phyloP scores from a whole-genome alignment of 495 filamentous ascomycete species.

The Aspergillus egyptiacus region DNA sequence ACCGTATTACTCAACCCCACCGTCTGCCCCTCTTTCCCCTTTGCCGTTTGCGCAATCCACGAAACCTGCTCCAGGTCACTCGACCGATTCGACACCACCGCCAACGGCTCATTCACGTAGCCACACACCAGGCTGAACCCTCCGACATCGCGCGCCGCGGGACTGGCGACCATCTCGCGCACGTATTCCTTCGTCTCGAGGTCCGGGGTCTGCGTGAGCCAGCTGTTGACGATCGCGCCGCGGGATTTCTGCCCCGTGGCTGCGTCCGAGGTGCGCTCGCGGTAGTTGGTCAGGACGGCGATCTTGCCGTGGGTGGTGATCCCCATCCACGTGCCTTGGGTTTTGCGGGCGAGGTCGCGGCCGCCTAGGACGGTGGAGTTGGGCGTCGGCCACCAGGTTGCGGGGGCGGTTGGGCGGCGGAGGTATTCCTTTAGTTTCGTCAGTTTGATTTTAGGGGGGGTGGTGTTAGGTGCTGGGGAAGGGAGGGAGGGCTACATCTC shows the following conservation, averaged over 20 bases:
- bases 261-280: slow-evolving; percentile 52
- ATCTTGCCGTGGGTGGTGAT: slow-evolving; percentile 78
- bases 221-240: slow-evolving; percentile 81
- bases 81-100: slow-evolving; percentile 86
- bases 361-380: slow-evolving; percentile 58
- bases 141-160: slow-evolving; percentile 57
- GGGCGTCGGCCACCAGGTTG: slow-evolving; percentile 73
- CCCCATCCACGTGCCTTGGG: slow-evolving; percentile 88
- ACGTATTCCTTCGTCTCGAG: slow-evolving; percentile 58
- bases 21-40: slow-evolving; percentile 54
- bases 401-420: slow-evolving; percentile 74
- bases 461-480: slow-evolving; percentile 2
- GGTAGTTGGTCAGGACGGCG: slow-evolving; percentile 91
- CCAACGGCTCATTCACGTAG: slow-evolving; percentile 67
- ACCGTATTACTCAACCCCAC: slow-evolving; percentile 82
- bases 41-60: slow-evolving; percentile 73
- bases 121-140: slow-evolving; percentile 93
- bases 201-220: slow-evolving; percentile 50
- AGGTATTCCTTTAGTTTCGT: slow-evolving; percentile 62
- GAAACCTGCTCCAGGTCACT: slow-evolving; percentile 46
- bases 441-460: neutral
- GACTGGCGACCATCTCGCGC: slow-evolving; percentile 51
- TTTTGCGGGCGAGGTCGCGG: slow-evolving; percentile 59
- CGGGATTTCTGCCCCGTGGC: slow-evolving; percentile 61
- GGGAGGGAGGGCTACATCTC: slow-evolving; percentile 58